Evolutionary conservation across 2,329 filamentous ascomycete genomes (phyloP).

Genomic region (Fusarium staphyleae): DNA sequence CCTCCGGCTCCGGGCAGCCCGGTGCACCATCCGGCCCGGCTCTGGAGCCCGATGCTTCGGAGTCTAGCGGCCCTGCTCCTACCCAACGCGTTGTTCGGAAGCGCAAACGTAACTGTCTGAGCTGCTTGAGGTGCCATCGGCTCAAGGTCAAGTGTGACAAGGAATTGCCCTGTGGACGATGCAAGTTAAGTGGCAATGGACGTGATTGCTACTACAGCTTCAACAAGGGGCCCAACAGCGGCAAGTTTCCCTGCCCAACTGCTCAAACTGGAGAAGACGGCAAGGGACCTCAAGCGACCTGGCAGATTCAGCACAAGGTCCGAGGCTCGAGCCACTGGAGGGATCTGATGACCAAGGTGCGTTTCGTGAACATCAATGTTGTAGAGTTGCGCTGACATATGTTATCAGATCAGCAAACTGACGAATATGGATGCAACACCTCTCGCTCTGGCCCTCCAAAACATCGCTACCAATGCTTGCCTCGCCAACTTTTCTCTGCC

Average conservation of each 20-base stretch:
- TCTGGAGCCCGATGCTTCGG: slow-evolving; percentile 1
- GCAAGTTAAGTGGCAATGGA: slow-evolving; percentile 46
- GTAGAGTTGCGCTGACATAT: background rate
- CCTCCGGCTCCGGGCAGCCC: slow-evolving; percentile 13
- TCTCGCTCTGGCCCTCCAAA: slow-evolving; percentile 42
- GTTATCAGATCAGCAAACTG: slow-evolving; percentile 40
- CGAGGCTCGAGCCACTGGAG: slow-evolving; percentile 48
- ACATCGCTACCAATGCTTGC: slow-evolving; percentile 47
- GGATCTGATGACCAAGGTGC: slow-evolving; percentile 48
- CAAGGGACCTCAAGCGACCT: slow-evolving; percentile 43
- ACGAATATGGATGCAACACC: slow-evolving; percentile 39
- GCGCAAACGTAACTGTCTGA: slow-evolving; percentile 48
- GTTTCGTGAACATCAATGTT: background rate
- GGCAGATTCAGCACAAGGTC: slow-evolving; percentile 47
- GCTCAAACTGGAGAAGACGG: slow-evolving; percentile 38
- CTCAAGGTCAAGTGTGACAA: slow-evolving; percentile 51
- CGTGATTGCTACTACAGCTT: slow-evolving; percentile 49
- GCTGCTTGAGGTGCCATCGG: slow-evolving; percentile 47
- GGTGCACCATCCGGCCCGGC: slow-evolving; percentile 4
- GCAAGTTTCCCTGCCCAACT: slow-evolving; percentile 45
- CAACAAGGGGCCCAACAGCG: slow-evolving; percentile 48
- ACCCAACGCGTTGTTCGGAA: slow-evolving; percentile 43
- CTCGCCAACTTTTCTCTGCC: slow-evolving; percentile 47
- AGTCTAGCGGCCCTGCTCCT: background rate
- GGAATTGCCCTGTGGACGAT: slow-evolving; percentile 47